A percentile compares a stretch with the other conserved stretches of the same genome.
Conservation (phyloP, 257 asterid species). For the Nicotiana benthamiana region DNA sequence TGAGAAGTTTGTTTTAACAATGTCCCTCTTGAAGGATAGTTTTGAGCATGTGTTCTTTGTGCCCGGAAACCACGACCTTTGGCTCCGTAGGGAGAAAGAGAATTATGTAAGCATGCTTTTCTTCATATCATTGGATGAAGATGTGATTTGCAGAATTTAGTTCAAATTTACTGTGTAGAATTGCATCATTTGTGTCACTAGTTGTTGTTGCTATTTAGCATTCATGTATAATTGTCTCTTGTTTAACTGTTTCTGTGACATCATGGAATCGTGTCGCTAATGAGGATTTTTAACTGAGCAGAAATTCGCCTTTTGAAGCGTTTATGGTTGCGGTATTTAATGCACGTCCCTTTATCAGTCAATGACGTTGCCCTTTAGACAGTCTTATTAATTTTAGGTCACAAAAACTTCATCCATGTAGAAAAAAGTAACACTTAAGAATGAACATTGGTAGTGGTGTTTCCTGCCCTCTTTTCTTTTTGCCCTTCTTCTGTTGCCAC, state of each 20-base stretch:
- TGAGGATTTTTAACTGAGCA: not conserved
- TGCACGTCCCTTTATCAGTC: not conserved
- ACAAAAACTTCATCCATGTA: not conserved
- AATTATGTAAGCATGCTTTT: constrained; percentile 32
- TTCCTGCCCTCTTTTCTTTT: not conserved
- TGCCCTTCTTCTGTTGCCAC: not conserved
- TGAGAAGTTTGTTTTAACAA: constrained; percentile 44
- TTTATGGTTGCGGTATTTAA: not conserved
- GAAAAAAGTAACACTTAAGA: not conserved
- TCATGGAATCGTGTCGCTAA: not conserved
- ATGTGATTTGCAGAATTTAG: not conserved
- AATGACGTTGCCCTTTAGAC: not conserved
- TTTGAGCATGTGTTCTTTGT: constrained; percentile 65
- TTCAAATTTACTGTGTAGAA: not conserved
- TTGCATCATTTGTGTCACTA: not conserved
- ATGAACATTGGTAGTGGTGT: not conserved
- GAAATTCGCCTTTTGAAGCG: not conserved
- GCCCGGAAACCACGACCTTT: constrained; percentile 87
- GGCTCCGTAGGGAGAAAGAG: constrained; percentile 60
- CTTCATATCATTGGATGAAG: not conserved
- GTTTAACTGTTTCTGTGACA: not conserved
- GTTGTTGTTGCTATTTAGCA: not conserved
- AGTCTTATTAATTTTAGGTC: not conserved
- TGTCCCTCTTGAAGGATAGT: constrained; percentile 65
- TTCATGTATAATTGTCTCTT: not conserved